phyloP scores from a whole-genome alignment of 1,284 basidiomycete genomes.

The Polyporus tsugae region DNA sequence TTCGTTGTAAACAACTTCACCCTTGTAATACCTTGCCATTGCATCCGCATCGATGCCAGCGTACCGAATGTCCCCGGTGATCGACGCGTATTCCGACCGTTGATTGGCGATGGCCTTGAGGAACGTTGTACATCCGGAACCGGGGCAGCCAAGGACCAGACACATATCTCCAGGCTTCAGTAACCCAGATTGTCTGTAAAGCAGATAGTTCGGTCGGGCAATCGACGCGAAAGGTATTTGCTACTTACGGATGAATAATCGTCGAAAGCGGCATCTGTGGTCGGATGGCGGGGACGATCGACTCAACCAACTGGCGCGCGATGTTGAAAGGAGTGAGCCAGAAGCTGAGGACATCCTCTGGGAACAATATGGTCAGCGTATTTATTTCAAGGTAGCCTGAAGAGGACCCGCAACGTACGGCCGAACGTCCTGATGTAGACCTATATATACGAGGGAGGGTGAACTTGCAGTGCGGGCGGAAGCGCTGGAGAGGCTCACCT shows the following conservation, averaged over 20 bases:
- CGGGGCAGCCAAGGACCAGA: slow-evolving; percentile 86
- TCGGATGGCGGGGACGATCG: slow-evolving; percentile 64
- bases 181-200: slow-evolving; percentile 72
- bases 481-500: slow-evolving; percentile 49
- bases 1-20: slow-evolving; percentile 88
- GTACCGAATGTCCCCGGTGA: slow-evolving; percentile 76
- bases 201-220: slow-evolving; percentile 15
- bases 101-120: slow-evolving; percentile 82
- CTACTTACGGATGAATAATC: slow-evolving; percentile 72
- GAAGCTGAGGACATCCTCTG: slow-evolving; percentile 70
- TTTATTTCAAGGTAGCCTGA: slow-evolving; percentile 1
- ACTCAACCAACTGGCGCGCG: slow-evolving; percentile 53
- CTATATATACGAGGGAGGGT: slow-evolving; percentile 42
- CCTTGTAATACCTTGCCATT: slow-evolving; percentile 75
- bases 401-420: slow-evolving; percentile 46
- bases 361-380: slow-evolving; percentile 30
- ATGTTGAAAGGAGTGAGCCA: slow-evolving; percentile 59
- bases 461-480: background rate
- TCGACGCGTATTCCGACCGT: slow-evolving; percentile 63
- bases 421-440: slow-evolving; percentile 74
- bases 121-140: slow-evolving; percentile 83
- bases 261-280: slow-evolving; percentile 57
- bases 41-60: slow-evolving; percentile 74
- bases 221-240: slow-evolving; percentile 12
- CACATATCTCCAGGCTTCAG: slow-evolving; percentile 69